Evolutionary conservation across 1,284 basidiomycete species (phyloP), one percentile per base, ranked within the genome.

Genomic region (Trichosporon asahii): DNA sequence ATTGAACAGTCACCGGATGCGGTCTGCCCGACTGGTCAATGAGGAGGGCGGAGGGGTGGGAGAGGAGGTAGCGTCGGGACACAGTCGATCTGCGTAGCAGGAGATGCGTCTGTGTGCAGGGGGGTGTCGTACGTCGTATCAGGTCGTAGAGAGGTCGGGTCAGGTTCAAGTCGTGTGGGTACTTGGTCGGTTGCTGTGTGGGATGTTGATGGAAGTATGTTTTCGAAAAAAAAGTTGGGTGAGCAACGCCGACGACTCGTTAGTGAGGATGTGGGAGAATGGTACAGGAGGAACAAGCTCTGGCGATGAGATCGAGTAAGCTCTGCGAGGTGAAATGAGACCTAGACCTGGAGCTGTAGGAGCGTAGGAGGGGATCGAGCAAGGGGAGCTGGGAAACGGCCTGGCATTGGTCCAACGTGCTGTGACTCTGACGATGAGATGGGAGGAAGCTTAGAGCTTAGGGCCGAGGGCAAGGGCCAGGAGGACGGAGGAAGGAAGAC

Each of bases 21-120:
- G 21, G 49, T 23, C 49, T 21, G 49, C 21, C 49, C 49, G 49
- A 25, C 49, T 25, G 49, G 49, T 53, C 49, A 53, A 53, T 53
- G 49, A 25, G 49, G 8, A 23, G 21, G 21, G 49, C 49, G 21
- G 23, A 53, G 49, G 49, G 49, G 21, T 18, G 9, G 9, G 49
- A 23, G 9, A 7, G 21, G 49, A 25, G 49, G 21, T 53, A 21
- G 49, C 49, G 49, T 53, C n/a, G 49, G 49, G 49, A 53, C 49
- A 53, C 49, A 53, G 49, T 23, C 21, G 49, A 53, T 23, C 21
- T 53, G 49, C 25, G 49, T 9, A 25, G 49, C 8, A 23, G 21
- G 49, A 53, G 49, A 53, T 53, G 49, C 49, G 49, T 53, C 49
- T 53, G 49, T 53, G 49, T 25, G 49, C 49, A 53, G 49, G 49